phyloP scores from a whole-genome alignment of 106 monocot species.

The Phalaenopsis equestris region DNA sequence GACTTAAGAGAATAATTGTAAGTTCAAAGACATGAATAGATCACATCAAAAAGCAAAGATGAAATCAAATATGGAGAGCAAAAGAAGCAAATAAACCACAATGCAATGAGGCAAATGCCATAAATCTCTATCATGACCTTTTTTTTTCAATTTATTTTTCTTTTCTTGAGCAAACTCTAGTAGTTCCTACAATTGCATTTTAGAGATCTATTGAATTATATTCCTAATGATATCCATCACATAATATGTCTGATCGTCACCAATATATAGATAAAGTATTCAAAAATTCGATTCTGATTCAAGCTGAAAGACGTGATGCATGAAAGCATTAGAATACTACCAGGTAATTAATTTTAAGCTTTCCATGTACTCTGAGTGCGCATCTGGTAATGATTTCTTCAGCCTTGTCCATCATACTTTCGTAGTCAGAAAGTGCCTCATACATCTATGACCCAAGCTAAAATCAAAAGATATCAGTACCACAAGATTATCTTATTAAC shows the following conservation, averaged over 20 bases:
- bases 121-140: not conserved
- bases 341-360: slow-evolving; percentile 80
- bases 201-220: not conserved
- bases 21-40: not conserved
- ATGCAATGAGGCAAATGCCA: not conserved
- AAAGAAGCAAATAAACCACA: not conserved
- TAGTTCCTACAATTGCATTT: not conserved
- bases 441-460: slow-evolving; percentile 59
- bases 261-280: not conserved
- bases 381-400: slow-evolving; percentile 93
- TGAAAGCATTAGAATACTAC: slow-evolving; percentile 18
- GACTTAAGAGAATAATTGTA: not conserved
- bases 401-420: slow-evolving; percentile 97
- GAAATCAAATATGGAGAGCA: not conserved
- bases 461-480: slow-evolving; percentile 15
- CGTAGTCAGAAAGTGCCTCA: slow-evolving; percentile 97
- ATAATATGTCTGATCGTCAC: not conserved
- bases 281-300: not conserved
- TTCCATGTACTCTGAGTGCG: slow-evolving; percentile 61
- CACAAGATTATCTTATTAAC: not conserved
- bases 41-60: not conserved
- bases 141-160: not conserved
- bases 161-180: not conserved
- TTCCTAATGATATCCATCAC: not conserved
- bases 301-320: not conserved